A percentile compares a stretch with the other conserved stretches of the same genome.
phyloP scores from a whole-genome alignment of 768 basidiomycete species.

The Saitozyma sp. region DNA sequence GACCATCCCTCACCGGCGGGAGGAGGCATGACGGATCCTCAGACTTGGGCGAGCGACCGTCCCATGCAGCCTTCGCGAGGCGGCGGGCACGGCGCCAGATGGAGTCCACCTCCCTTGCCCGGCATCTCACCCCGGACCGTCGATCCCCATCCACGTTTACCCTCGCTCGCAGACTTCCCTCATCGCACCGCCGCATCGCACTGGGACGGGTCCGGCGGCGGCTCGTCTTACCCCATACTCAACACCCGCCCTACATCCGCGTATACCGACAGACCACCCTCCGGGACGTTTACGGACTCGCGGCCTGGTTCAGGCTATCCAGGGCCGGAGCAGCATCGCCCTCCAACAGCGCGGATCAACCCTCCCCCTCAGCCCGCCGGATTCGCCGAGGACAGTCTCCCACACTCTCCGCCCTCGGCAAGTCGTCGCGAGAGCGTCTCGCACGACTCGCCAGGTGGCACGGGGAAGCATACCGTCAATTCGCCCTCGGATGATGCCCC shows the following conservation, averaged over 20 bases:
- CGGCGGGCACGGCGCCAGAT: slow-evolving; percentile 4
- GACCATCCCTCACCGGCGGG: slow-evolving; percentile 16
- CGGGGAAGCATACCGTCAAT: background rate
- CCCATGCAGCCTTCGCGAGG: slow-evolving; percentile 1
- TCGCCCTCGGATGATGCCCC: background rate
- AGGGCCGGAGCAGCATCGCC: slow-evolving; percentile 6
- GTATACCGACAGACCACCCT: slow-evolving; percentile 6
- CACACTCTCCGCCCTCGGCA: slow-evolving; percentile 1
- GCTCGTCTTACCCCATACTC: slow-evolving; percentile 20
- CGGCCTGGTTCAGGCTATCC: too few relatives aligned
- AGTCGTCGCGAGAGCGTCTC: background rate
- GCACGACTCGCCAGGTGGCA: background rate
- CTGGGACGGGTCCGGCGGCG: slow-evolving; percentile 12
- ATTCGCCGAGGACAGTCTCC: background rate
- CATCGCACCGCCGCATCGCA: slow-evolving; percentile 12
- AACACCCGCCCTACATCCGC: slow-evolving; percentile 7
- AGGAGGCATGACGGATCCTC: slow-evolving; percentile 30
- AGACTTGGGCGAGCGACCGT: slow-evolving; percentile 19
- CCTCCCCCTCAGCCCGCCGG: background rate
- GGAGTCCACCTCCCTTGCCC: slow-evolving; percentile 3
- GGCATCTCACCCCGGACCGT: slow-evolving; percentile 16
- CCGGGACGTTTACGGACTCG: background rate
- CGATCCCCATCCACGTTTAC: slow-evolving; percentile 15
- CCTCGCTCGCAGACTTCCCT: slow-evolving; percentile 23
- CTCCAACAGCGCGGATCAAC: background rate